Base-by-base conservation (phyloP, 805 yeast genomes). In the Candida golubevii region DNA sequence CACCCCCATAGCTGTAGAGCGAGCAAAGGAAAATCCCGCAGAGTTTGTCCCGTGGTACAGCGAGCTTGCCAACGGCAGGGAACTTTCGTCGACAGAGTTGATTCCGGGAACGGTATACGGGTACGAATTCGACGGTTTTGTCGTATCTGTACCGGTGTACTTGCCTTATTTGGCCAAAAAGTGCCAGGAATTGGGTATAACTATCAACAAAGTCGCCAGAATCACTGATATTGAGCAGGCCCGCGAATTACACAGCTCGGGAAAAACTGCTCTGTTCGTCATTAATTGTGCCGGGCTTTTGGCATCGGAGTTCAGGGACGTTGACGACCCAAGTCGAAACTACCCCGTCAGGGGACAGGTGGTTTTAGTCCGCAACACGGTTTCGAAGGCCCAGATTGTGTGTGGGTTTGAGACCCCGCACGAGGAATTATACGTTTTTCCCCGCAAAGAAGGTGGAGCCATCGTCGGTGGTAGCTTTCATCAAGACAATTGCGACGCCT, bases 271-370 rank as follows among this genome's bases (percentile, higher is more conserved):
- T 0, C 75, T 77, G 41, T 52, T 75, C 9, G 77, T 82, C 10
- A 65, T 84, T 44, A 83, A 83, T 53, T 72, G 80, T 39, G 64
- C 83, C 1, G 89, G 88, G 1, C 55, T 80, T 3, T 54, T 69
- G 26, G 78, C 83, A 0, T 57, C 63, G 6, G 52, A 56, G 8
- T 62, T 80, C 9, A 61, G 56, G 3, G 82, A 82, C 3, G 77
- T 73, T 11, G 62, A 67, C 13, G 82, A 79, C 46, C 41, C 47
- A 1, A 50, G 62, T 4, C 53, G 61, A 3, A 67, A 72, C 30
- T 73, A 57, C 51, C 80, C 85, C 1, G 75, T 81, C n/a, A 66
- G 76, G 48, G 88, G 88, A 0, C 85, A 80, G 54, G 77, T 78
- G 9, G 56, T 80, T 8, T 69, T 77, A 27, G 76, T 78, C 8